phyloP scores from a whole-genome alignment of 139 green algal species.

The Tetraselmis chui region DNA sequence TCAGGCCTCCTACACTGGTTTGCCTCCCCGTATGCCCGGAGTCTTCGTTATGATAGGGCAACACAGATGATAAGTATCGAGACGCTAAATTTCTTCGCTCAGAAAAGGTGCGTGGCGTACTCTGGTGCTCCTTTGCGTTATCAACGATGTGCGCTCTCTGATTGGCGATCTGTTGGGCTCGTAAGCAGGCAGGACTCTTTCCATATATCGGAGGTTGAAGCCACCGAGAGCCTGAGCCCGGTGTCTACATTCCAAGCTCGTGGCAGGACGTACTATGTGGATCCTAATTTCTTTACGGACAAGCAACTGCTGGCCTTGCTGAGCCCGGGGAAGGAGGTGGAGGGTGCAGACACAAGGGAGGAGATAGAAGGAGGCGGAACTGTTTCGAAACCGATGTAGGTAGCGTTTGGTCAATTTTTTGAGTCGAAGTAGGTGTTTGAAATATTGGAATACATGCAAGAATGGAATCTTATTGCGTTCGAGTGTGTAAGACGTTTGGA shows the following conservation, averaged over 20 bases:
- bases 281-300: background rate
- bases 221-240: background rate
- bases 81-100: background rate
- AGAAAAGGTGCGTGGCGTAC: background rate
- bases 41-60: background rate
- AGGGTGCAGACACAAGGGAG: background rate
- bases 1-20: background rate
- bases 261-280: background rate
- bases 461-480: too few species aligned
- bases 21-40: background rate
- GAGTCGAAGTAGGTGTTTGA: too few species aligned
- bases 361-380: too few species aligned
- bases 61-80: background rate
- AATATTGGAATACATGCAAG: too few species aligned
- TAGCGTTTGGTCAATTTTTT: too few species aligned
- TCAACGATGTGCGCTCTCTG: too few species aligned
- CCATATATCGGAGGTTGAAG: background rate
- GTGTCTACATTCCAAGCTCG: background rate
- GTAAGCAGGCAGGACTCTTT: background rate
- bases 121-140: too few species aligned
- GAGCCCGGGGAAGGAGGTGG: background rate
- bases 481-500: too few species aligned
- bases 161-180: too few species aligned
- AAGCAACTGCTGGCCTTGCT: background rate
- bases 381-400: too few species aligned